A percentile compares a stretch with the other conserved stretches of the same genome.
Evolutionary conservation across 2,329 filamentous ascomycete species (phyloP).

Genomic region (Nemania diffusa): DNA sequence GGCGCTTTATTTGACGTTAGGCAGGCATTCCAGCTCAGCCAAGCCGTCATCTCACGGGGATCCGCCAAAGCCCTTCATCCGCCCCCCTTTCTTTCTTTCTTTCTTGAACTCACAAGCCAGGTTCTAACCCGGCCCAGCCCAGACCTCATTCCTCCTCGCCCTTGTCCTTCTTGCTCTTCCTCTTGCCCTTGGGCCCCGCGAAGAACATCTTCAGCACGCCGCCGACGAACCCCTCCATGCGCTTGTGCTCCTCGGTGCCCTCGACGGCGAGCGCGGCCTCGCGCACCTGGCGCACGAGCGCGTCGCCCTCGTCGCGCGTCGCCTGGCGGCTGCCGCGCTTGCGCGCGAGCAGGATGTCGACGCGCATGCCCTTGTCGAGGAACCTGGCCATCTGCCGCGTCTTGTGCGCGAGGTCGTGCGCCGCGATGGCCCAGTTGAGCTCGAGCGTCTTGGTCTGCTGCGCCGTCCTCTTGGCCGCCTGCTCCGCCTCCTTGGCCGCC

Average conservation of each 20-base stretch:
- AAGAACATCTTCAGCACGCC: slow-evolving; percentile 51
- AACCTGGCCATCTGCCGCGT: slow-evolving; percentile 75
- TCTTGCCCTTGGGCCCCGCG: slow-evolving; percentile 47
- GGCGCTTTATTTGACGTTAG: too few species aligned
- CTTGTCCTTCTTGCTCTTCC: slow-evolving; percentile 14
- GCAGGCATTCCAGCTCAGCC: too few species aligned
- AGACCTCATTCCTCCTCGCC: not conserved
- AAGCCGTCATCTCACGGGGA: not conserved
- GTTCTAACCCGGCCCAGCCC: too few species aligned
- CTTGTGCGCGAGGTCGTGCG: slow-evolving; percentile 78
- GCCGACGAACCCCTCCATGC: slow-evolving; percentile 55
- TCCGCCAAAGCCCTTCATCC: not conserved
- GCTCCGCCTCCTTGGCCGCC: too few species aligned
- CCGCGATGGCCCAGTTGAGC: slow-evolving; percentile 86
- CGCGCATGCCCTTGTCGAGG: slow-evolving; percentile 76
- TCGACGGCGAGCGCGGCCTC: slow-evolving; percentile 43
- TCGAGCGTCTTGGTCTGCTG: slow-evolving; percentile 79
- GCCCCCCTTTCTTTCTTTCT: too few species aligned
- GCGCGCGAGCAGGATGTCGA: slow-evolving; percentile 77
- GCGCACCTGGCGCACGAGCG: slow-evolving; percentile 63
- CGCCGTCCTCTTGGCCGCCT: slow-evolving; percentile 52
- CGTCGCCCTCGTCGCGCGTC: slow-evolving; percentile 68
- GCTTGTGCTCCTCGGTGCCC: slow-evolving; percentile 53
- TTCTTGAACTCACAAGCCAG: not conserved
- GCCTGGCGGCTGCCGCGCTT: slow-evolving; percentile 72